Evolutionary conservation across 495 filamentous ascomycete species (phyloP), one percentile per base, ranked within the genome.

Genomic region (Symbiotaphrina buchneri): DNA sequence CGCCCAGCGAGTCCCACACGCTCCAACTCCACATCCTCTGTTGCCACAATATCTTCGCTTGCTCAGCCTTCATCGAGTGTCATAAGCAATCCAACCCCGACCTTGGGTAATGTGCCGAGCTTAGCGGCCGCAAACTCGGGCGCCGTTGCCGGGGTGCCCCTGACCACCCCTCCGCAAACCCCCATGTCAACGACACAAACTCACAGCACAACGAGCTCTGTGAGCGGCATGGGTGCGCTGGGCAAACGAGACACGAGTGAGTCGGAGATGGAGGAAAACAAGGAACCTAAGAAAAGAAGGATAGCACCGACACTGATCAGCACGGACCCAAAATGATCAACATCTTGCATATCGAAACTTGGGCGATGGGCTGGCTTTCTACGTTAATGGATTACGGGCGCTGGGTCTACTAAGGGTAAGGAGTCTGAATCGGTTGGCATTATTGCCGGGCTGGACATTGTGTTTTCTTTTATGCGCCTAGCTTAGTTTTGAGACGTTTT

Each of bases 21-120:
- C 24, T 85, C 82, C 1, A 90, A 76, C 38, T 93, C 87, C 6
- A 63, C 72, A 3, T 83, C 79, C 2, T 93, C 83, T n/a, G 61
- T 84, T 10, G 62, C 71, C 6, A 90, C 81, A 5, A 41, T 45
- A 18, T 47, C 47, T n/a, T 53, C 53, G 6, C 48, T 53, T 24
- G 46, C 44, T 1, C 44, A 10, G 11, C 32, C 27, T 10, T 6
- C 25, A 18, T 1, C 7, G 2, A n/a, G 8, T 17, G 32, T 71
- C 3, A 61, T 78, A 30, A 84, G 65, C 46, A 85, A 91, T 38
- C 79, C 81, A 7, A 74, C 77, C 0, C 65, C 79, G 2, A 81
- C 72, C 10, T 54, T 73, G 5, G 73, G 77, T 4, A 71, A 60
- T 39, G 62, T 90, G 14, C 79, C 80, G 0, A 58, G 70, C 33